Percentiles rank a stretch among this genome's conserved stretches.
Evolutionary conservation across 306 rosid species (phyloP).

Genomic region (Arachis hypogaea): DNA sequence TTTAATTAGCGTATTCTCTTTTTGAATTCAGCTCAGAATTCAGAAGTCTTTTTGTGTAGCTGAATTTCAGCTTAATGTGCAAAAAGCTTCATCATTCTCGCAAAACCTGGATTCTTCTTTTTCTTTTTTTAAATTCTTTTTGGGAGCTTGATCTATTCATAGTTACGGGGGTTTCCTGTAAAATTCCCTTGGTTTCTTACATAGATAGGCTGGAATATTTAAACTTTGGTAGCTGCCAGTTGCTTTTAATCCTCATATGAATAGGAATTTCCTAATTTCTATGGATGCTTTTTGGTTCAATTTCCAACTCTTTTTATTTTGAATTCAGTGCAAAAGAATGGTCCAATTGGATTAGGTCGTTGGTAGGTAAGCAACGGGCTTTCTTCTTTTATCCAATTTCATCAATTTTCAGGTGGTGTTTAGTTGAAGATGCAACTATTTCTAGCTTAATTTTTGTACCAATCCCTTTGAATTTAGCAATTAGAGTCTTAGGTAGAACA

Average conservation of each 20-base stretch:
- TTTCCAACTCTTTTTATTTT: conserved; percentile 35
- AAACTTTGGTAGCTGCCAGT: neutral
- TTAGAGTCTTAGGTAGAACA: conserved; percentile 28
- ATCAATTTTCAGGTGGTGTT: conserved; percentile 27
- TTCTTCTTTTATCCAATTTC: conserved; percentile 23
- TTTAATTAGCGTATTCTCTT: neutral
- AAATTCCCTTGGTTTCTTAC: conserved; percentile 26
- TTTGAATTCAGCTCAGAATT: neutral
- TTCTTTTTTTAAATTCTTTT: neutral
- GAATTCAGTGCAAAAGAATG: conserved; percentile 38
- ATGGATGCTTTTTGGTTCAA: conserved; percentile 32
- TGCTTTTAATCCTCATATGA: conserved; percentile 5
- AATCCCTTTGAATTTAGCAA: conserved; percentile 27
- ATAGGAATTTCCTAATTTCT: conserved; percentile 10
- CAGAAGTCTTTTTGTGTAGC: neutral
- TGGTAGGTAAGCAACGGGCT: conserved; percentile 56
- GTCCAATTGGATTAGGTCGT: conserved; percentile 49
- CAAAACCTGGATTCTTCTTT: neutral
- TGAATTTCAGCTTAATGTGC: neutral
- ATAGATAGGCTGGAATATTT: conserved; percentile 6
- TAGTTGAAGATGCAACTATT: conserved; percentile 32
- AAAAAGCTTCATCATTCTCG: neutral
- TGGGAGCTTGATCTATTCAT: conserved; percentile 44
- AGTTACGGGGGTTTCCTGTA: conserved; percentile 12
- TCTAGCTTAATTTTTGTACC: neutral